Evolutionary conservation across 2,329 filamentous ascomycete genomes (phyloP), one percentile per base, ranked within the genome.

Genomic region (Didymosphaeria variabile): DNA sequence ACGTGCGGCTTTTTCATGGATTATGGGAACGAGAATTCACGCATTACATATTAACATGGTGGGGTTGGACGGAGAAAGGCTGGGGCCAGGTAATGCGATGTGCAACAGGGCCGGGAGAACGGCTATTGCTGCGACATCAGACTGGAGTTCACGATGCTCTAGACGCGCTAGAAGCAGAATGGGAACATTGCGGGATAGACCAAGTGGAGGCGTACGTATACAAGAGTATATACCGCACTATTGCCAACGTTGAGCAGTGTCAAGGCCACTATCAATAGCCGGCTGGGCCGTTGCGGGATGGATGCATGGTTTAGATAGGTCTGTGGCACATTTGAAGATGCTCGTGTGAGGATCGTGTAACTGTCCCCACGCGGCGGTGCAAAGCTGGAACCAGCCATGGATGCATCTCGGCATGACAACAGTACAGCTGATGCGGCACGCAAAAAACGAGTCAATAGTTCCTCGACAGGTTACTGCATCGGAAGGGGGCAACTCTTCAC

Each of bases 1-100:
- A 45, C 26, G 38, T 66, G 68, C 66, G 71, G 68, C 64, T 68
- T 70, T 72, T 67, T 66, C 63, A 26, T 53, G 63, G 63, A 59
- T 49, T 42, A 38, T 34, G 32, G 42, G 57, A 36, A 49, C 44
- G n/a, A 59, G 45, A 60, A 32, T 38, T 32, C 32, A 31, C n/a
- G 42, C 26, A 61, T 67, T 67, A 62, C 36, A 31, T 34, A 45
- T 60, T 64, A 57, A 63, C 58, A 46, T 60, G 64, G 72, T 74
- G 73, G 73, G 73, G 72, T 74, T 57, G 12, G 55, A 60, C 45
- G 47, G 52, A 45, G 57, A 55, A 46, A 44, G 56, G 58, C 57
- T 49, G 63, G 57, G 47, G n/a, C 46, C 5, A 31, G 40, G 53
- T 55, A 55, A 46, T 46, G 40, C 42, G 29, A 46, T 47, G 53